These are phyloP conservation scores for Ophiostoma sp. DNA, from an alignment of 2,329 filamentous ascomycete species.

Conservation along the genomic window DNA sequence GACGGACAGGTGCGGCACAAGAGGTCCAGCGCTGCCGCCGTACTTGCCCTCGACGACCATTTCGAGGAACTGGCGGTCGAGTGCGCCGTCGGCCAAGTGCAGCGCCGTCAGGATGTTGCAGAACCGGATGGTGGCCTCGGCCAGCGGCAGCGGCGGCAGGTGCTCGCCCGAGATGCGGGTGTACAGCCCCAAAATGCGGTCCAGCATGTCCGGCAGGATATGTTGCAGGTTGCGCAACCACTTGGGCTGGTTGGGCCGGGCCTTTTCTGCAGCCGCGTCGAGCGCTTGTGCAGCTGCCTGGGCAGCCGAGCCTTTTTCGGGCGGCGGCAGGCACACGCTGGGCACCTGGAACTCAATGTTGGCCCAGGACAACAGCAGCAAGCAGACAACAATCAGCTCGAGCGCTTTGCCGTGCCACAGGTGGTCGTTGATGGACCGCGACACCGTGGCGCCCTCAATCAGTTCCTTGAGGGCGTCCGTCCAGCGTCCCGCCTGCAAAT, in stretches of 20 bases:
- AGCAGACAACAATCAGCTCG: conserved; percentile 79
- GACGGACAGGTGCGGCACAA: conserved; percentile 58
- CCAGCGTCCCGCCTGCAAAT: conserved; percentile 88
- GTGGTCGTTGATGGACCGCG: conserved; percentile 81
- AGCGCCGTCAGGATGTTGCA: conserved; percentile 68
- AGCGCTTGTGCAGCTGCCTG: conserved; percentile 36
- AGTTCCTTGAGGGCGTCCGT: conserved; percentile 82
- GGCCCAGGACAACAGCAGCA: conserved; percentile 82
- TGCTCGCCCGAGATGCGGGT: conserved; percentile 68
- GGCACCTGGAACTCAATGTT: conserved; percentile 81
- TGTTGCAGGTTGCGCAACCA: conserved; percentile 56
- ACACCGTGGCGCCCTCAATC: conserved; percentile 73
- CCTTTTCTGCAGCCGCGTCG: conserved; percentile 42
- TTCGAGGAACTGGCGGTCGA: conserved; percentile 61
- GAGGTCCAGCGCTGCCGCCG: conserved; percentile 49
- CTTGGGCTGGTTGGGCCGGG: conserved; percentile 51
- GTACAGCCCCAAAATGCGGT: conserved; percentile 73
- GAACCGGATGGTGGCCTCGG: conserved; percentile 72
- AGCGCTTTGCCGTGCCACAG: conserved; percentile 97
- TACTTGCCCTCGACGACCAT: conserved; percentile 65
- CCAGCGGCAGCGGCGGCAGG: conserved; percentile 68
- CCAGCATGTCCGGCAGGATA: conserved; percentile 71
- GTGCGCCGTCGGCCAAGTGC: conserved; percentile 63
- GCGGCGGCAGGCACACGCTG: conserved; percentile 53
- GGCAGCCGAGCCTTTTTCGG: conserved; percentile 45